Evolutionary conservation across 202 grass and related monocot species (phyloP).

Genomic region (Zoysia matrella): DNA sequence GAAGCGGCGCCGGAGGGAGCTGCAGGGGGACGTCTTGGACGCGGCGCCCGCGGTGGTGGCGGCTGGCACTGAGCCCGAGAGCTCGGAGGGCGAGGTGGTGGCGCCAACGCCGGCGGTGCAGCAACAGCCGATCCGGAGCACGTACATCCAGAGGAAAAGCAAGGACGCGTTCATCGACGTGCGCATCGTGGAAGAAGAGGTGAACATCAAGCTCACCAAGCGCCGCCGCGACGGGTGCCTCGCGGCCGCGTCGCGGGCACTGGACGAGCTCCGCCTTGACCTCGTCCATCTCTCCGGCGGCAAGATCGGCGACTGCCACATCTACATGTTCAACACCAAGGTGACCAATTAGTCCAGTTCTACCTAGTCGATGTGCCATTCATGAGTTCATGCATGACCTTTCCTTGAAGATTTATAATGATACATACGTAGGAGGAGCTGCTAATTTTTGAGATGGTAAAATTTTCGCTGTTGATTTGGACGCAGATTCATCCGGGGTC

Average conservation of each 20-base stretch:
- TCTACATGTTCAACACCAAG: constrained; percentile 45
- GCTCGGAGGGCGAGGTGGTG: background rate
- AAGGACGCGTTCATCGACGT: constrained; percentile 94
- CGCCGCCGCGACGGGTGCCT: constrained; percentile 77
- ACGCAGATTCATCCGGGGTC: constrained; percentile 81
- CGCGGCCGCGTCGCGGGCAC: constrained; percentile 38
- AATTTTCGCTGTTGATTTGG: background rate
- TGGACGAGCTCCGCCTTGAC: too few relatives aligned
- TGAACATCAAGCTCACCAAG: constrained; percentile 92
- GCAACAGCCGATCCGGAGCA: constrained; percentile 65
- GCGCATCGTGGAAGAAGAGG: constrained; percentile 91
- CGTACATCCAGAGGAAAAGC: constrained; percentile 80
- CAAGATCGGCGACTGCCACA: too few relatives aligned
- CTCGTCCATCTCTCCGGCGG: too few relatives aligned
- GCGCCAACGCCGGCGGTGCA: background rate
- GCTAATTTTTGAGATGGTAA: background rate
- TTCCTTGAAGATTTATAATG: background rate
- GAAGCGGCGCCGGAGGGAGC: constrained; percentile 60
- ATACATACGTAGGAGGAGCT: background rate
- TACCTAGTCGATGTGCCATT: background rate
- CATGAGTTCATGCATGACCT: background rate
- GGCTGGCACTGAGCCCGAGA: constrained; percentile 30
- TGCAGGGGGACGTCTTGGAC: constrained; percentile 48
- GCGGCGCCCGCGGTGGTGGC: background rate
- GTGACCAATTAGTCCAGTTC: constrained; percentile 24